These are phyloP conservation scores for Cryptosporidium xiaoi DNA, from an alignment of 169 alveolate species.

Conservation along the genomic window DNA sequence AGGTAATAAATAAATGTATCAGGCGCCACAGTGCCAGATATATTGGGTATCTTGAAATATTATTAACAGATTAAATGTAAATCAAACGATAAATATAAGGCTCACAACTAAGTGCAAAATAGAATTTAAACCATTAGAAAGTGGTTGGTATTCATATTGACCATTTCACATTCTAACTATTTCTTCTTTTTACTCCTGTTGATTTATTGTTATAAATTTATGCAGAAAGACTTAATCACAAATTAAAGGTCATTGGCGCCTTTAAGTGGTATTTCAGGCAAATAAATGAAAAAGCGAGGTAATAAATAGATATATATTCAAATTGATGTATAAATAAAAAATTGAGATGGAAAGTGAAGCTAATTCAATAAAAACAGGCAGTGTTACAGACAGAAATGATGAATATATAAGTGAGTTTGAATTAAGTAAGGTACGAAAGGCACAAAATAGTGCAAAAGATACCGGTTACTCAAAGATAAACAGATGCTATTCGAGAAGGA, in stretches of 20 bases:
- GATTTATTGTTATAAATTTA: no score
- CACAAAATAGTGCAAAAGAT: conserved; percentile 8
- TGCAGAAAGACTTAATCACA: no score
- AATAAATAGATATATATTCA: conserved; percentile 13
- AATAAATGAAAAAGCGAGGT: conserved; percentile 7
- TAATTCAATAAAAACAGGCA: neutral
- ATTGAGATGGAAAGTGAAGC: conserved; percentile 51
- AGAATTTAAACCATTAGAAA: no score
- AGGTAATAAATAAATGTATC: no score
- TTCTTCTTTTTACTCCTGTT: no score
- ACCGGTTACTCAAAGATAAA: conserved; percentile 4
- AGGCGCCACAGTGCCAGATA: conserved; percentile 25
- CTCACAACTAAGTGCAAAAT: no score
- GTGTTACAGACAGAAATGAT: conserved; percentile 16
- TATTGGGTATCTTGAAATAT: conserved; percentile 11
- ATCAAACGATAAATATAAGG: neutral
- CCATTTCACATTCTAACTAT: no score
- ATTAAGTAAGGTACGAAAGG: neutral
- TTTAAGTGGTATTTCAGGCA: conserved; percentile 52
- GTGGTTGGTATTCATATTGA: no score
- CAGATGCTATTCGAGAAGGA: conserved; percentile 9
- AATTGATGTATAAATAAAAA: neutral
- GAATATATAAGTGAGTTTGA: neutral
- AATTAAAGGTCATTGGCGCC: conserved; percentile 31
- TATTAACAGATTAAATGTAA: neutral